These are phyloP conservation scores for Pichia phayaonensis DNA, from an alignment of 805 yeast species.

Conservation along the genomic window DNA sequence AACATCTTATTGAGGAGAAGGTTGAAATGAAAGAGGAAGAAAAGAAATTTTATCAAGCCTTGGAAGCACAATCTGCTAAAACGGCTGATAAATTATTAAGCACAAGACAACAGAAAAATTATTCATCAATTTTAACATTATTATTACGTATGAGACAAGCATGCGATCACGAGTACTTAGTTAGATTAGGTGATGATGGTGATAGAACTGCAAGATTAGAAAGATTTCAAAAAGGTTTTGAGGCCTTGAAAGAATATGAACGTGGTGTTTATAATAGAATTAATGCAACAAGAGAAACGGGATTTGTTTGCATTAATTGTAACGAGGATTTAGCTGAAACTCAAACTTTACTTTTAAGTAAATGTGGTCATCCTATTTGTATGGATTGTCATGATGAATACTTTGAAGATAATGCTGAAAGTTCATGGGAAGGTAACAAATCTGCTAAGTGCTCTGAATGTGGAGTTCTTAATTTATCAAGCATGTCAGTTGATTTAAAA, in stretches of 20 bases:
- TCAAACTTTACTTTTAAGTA: slow-evolving; percentile 38
- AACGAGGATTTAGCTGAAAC: slow-evolving; percentile 41
- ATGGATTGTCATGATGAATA: slow-evolving; percentile 47
- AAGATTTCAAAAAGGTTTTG: slow-evolving; percentile 25
- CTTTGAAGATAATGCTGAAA: slow-evolving; percentile 36
- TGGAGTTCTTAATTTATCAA: slow-evolving; percentile 30
- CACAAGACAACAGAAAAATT: slow-evolving; percentile 22
- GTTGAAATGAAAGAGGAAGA: slow-evolving; percentile 51
- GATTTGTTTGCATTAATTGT: slow-evolving; percentile 59
- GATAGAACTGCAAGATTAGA: slow-evolving; percentile 31
- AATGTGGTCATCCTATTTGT: slow-evolving; percentile 77
- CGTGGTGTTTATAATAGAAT: slow-evolving; percentile 27
- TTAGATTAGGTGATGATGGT: slow-evolving; percentile 49
- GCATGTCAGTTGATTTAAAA: slow-evolving; percentile 36
- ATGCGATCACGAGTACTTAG: slow-evolving; percentile 71
- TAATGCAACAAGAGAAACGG: slow-evolving; percentile 29
- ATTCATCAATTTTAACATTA: slow-evolving; percentile 59
- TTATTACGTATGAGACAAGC: slow-evolving; percentile 80
- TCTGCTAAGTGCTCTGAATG: slow-evolving; percentile 53
- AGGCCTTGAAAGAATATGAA: slow-evolving; percentile 18
- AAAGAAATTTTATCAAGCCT: slow-evolving; percentile 42
- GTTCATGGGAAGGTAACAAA: slow-evolving; percentile 25
- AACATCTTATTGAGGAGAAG: slow-evolving; percentile 39
- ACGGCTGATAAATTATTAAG: slow-evolving; percentile 42
- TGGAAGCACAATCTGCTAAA: slow-evolving; percentile 48